These are phyloP conservation scores for Yarrowia sp. DNA, from an alignment of 805 yeast genomes.

Conservation along the genomic window DNA sequence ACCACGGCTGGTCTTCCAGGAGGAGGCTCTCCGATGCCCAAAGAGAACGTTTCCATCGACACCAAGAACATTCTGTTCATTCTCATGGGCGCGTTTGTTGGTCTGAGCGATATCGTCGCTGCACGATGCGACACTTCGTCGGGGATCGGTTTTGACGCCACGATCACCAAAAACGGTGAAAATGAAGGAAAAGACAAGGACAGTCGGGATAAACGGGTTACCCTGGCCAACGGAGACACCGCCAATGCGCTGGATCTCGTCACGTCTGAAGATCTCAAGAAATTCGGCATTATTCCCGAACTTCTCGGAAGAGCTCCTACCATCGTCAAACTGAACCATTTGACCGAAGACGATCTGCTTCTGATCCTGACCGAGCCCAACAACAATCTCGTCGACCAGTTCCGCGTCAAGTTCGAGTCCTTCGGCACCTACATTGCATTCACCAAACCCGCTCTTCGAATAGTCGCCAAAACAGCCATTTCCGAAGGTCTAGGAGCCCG, in stretches of 20 bases:
- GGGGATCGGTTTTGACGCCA: constrained; percentile 41
- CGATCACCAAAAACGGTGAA: too few species aligned
- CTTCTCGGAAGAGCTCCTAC: constrained; percentile 66
- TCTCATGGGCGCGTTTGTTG: constrained; percentile 69
- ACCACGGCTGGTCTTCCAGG: constrained; percentile 26
- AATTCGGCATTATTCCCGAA: constrained; percentile 66
- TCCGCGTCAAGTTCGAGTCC: constrained; percentile 60
- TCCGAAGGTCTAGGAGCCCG: constrained; percentile 67
- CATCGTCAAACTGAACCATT: constrained; percentile 57
- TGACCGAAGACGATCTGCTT: constrained; percentile 56
- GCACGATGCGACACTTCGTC: constrained; percentile 47
- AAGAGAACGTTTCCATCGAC: constrained; percentile 52
- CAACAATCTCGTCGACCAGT: constrained; percentile 62
- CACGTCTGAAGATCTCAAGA: constrained; percentile 59
- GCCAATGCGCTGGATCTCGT: constrained; percentile 57
- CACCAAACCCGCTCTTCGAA: constrained; percentile 57
- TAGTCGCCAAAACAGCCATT: constrained; percentile 58
- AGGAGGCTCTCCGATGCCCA: constrained; percentile 32
- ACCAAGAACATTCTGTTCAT: constrained; percentile 64
- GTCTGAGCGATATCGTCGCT: constrained; percentile 58
- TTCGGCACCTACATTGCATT: constrained; percentile 60
- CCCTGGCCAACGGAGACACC: constrained; percentile 51
- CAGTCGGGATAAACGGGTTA: constrained; percentile 47
- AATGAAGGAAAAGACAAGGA: constrained; percentile 20
- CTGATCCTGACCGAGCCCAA: constrained; percentile 63